Conservation (phyloP, 2,329 filamentous ascomycete species). For the Cordyceps sp. region DNA sequence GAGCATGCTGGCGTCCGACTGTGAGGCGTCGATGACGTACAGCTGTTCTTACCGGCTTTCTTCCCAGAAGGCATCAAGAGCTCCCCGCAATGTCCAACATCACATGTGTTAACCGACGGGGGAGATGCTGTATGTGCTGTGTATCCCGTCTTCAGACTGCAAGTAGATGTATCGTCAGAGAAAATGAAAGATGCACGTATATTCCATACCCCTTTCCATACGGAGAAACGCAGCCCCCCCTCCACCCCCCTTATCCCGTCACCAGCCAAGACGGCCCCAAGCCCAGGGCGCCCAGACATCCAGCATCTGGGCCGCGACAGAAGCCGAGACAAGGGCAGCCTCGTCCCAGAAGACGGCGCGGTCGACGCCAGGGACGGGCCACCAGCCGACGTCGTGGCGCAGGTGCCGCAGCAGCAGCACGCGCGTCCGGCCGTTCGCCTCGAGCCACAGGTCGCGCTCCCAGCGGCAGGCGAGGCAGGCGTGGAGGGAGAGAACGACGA, state of each 20-base stretch:
- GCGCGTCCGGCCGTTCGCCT: conserved; percentile 14
- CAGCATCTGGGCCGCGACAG: neutral
- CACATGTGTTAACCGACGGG: too few species aligned
- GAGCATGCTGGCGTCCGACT: too few species aligned
- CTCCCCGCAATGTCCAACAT: too few species aligned
- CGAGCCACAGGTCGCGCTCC: conserved; percentile 13
- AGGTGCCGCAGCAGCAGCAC: conserved; percentile 9
- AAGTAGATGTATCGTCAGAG: too few species aligned
- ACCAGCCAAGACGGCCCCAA: neutral
- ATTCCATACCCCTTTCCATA: too few species aligned
- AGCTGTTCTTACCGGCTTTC: too few species aligned
- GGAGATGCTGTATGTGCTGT: too few species aligned
- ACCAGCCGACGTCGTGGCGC: conserved; percentile 1
- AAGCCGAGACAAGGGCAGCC: neutral
- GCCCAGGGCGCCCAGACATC: neutral
- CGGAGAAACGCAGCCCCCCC: too few species aligned
- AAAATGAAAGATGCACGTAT: too few species aligned
- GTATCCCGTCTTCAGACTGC: too few species aligned
- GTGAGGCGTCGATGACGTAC: too few species aligned
- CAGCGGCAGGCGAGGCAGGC: conserved; percentile 5
- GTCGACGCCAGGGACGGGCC: conserved; percentile 3
- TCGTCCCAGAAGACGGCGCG: neutral
- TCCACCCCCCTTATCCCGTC: neutral
- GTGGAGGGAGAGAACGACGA: conserved; percentile 5
- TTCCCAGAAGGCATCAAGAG: too few species aligned